Base-by-base conservation (phyloP, 768 basidiomycete genomes). In the Podaxis sp. region DNA sequence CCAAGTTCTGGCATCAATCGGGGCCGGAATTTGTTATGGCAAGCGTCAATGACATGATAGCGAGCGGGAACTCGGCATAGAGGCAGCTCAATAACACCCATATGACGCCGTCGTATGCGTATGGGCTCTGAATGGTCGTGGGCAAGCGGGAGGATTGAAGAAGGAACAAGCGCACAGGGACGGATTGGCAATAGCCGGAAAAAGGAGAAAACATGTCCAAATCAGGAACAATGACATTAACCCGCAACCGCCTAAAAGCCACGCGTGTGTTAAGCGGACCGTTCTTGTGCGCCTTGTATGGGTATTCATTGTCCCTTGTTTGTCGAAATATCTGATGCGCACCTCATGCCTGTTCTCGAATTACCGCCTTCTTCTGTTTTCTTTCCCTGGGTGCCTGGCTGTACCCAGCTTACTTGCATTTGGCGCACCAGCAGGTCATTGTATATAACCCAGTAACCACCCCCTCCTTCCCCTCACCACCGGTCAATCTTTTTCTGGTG, bases 281-380 rank as follows among this genome's bases (percentile, higher is more conserved):
- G 58, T 52, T 59, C 57, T 47, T 24, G 47, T 36, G 55, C 41
- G 65, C 66, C 70, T 66, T 58, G 36, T 65, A 67, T 59, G 17
- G 68, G 67, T 64, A 29, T 56, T 38, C 65, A 59, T 71, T 69
- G 67, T 70, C 57, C 64, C 64, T 64, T 69, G 63, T 69, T 63
- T 68, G 24, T 50, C 64, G 58, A 53, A 61, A 55, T 51, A 50
- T 63, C 54, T 51, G 58, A 56, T 57, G 61, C 53, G 55, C 17
- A 51, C 61, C 55, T 40, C 46, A 63, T 64, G 64, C 53, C 38
- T 54, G 40, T 15, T 50, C 33, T 24, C 57, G 25, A 19, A 37
- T 51, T 43, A 33, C 58, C 22, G 47, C 58, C 27, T 37, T 52
- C 50, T 52, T 25, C 58, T 51, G 37, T 51, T 59, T 59, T 40